Evolutionary conservation across 192 early-diverging fungal genomes (phyloP).

Genomic region (Lunasporangiospora selenospora): DNA sequence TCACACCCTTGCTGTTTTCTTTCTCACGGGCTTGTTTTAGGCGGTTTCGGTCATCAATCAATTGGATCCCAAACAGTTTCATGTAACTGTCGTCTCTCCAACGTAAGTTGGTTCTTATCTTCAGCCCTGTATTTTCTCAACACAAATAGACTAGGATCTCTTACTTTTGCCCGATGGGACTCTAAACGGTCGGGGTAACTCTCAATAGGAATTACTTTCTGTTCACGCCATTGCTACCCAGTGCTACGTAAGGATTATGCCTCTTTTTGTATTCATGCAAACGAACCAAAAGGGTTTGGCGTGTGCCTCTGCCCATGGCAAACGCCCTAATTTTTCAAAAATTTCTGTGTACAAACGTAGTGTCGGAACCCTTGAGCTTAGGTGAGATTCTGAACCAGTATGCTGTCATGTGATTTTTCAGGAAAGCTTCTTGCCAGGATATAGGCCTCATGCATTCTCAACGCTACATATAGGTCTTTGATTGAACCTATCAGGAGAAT

Average conservation of each 20-base stretch:
- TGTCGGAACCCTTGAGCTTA: conserved; percentile 63
- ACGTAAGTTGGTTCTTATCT: conserved; percentile 19
- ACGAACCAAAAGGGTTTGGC: too few species aligned
- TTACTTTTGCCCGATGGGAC: too few species aligned
- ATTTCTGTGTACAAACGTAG: conserved; percentile 15
- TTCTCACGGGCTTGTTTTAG: neutral
- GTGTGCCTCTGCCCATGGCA: neutral
- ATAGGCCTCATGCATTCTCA: too few species aligned
- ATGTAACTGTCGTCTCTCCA: conserved; percentile 59
- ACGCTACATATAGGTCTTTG: conserved; percentile 61
- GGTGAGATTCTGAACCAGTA: too few species aligned
- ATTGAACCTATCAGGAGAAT: conserved; percentile 63
- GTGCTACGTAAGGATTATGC: conserved; percentile 49
- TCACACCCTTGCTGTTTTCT: neutral
- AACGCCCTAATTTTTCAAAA: neutral
- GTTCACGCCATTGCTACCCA: conserved; percentile 60
- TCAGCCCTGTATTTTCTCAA: neutral
- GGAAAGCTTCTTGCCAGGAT: too few species aligned
- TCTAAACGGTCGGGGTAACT: too few species aligned
- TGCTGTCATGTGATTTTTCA: too few species aligned
- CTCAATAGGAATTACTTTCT: conserved; percentile 59
- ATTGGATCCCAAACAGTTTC: conserved; percentile 59
- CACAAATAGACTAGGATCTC: neutral
- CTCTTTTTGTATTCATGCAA: too few species aligned
- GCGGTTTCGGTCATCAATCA: conserved; percentile 55